Conservation (phyloP, 139 green algal genomes). For the Chloropicon primus region DNA sequence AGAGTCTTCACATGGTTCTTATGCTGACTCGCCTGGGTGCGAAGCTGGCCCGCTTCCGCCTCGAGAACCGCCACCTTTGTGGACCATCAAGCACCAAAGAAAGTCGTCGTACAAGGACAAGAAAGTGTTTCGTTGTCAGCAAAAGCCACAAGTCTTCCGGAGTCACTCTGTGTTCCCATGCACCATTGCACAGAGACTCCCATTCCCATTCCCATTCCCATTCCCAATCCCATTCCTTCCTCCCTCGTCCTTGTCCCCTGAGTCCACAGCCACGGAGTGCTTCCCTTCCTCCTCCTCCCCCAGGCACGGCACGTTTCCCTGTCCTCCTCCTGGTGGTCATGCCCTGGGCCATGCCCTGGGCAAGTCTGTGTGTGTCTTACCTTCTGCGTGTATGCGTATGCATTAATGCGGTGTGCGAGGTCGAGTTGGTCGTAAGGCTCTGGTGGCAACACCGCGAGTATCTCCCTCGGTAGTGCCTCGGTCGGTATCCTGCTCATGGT, state of each 20-base stretch:
- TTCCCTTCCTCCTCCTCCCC: no score
- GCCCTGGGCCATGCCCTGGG: no score
- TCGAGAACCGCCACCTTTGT: conserved; percentile 3
- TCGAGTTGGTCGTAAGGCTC: conserved; percentile 18
- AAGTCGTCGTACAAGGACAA: background rate
- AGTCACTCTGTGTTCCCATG: no score
- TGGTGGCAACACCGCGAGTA: conserved; percentile 7
- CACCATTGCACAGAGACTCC: no score
- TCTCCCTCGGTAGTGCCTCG: conserved; percentile 4
- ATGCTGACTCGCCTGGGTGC: background rate
- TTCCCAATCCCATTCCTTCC: no score
- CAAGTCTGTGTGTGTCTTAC: no score
- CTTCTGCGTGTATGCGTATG: conserved; percentile 4
- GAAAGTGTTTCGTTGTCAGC: background rate
- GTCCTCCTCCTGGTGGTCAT: no score
- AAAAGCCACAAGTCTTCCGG: background rate
- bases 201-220: no score
- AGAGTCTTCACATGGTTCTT: conserved; percentile 6
- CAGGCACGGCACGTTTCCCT: no score
- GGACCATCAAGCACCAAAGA: background rate
- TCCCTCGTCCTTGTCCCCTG: no score
- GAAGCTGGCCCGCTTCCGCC: conserved; percentile 1
- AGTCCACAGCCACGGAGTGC: no score
- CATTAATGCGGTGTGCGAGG: conserved; percentile 8
- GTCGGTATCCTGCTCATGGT: background rate